Conservation (phyloP, 768 basidiomycete genomes). For the Suillus subalutaceus region DNA sequence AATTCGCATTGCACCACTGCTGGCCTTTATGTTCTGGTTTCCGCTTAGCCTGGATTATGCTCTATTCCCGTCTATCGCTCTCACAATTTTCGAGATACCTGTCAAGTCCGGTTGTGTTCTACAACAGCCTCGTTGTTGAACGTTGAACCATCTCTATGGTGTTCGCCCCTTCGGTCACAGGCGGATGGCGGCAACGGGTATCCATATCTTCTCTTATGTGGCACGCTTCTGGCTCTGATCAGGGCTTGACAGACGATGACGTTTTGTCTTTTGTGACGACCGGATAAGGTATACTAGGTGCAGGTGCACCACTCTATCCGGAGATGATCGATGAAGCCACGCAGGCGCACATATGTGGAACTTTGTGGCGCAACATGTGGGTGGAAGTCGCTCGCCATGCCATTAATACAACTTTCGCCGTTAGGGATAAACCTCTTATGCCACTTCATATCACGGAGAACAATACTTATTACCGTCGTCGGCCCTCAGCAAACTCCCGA, state of each 20-base stretch:
- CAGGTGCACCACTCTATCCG: conserved; percentile 8
- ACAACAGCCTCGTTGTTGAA: conserved; percentile 4
- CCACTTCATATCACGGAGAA: conserved; percentile 14
- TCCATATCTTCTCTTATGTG: conserved; percentile 24
- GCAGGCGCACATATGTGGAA: neutral
- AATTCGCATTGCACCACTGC: neutral
- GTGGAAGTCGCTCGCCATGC: conserved; percentile 28
- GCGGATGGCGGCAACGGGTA: conserved; percentile 11
- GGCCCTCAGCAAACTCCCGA: conserved; percentile 20
- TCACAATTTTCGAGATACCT: conserved; percentile 1
- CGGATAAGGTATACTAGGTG: conserved; percentile 9
- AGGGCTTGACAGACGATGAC: neutral
- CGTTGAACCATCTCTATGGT: conserved; percentile 19
- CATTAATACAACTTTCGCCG: conserved; percentile 13
- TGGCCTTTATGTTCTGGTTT: neutral
- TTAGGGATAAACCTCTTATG: conserved; percentile 7
- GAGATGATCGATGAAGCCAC: neutral
- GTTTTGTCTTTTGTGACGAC: conserved; percentile 1
- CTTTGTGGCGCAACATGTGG: conserved; percentile 14
- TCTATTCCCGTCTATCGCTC: neutral
- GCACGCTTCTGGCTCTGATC: conserved; percentile 24
- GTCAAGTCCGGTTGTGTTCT: conserved; percentile 15
- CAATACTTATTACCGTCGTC: conserved; percentile 24
- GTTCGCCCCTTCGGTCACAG: conserved; percentile 13
- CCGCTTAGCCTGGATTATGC: neutral